These are phyloP conservation scores for Globisporangium polare DNA, from an alignment of 352 stramenopile species.

Conservation along the genomic window DNA sequence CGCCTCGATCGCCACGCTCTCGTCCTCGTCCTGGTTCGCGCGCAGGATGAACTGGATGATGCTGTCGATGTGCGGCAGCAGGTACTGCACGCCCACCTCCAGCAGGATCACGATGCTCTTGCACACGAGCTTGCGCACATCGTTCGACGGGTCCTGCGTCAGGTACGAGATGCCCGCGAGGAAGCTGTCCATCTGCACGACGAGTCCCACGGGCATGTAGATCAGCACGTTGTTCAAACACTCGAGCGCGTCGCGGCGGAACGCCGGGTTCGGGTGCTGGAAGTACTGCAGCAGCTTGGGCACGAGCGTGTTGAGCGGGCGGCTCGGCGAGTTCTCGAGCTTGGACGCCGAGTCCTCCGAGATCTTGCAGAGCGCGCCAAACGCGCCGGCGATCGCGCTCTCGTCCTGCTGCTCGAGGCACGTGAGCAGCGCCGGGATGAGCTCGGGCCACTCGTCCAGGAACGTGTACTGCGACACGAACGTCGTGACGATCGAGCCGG, in stretches of 20 bases:
- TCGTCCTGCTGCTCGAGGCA: constrained; percentile 56
- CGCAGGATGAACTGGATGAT: constrained; percentile 92
- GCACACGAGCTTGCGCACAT: constrained; percentile 86
- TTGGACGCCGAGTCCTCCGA: constrained; percentile 88
- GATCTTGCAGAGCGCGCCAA: constrained; percentile 86
- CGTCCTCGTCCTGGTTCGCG: constrained; percentile 81
- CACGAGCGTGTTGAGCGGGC: constrained; percentile 83
- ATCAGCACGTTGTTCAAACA: constrained; percentile 90
- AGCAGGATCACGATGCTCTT: constrained; percentile 90
- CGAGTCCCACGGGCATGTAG: constrained; percentile 84
- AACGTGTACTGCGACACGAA: constrained; percentile 88
- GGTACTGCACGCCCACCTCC: constrained; percentile 85
- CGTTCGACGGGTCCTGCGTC: constrained; percentile 75
- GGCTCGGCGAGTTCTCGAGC: constrained; percentile 84
- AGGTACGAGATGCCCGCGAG: constrained; percentile 86
- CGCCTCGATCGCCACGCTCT: constrained; percentile 85
- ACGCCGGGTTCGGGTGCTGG: constrained; percentile 67
- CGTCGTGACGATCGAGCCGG: constrained; percentile 76
- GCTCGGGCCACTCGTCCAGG: constrained; percentile 85
- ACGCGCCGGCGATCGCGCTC: constrained; percentile 72
- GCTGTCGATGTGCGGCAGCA: constrained; percentile 85
- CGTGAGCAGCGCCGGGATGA: constrained; percentile 67
- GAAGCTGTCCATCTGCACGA: constrained; percentile 90
- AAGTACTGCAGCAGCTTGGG: constrained; percentile 89
- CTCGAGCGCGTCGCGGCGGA: constrained; percentile 83